Conservation (phyloP, 805 yeast genomes). For the Kluyveromyces lactis region DNA sequence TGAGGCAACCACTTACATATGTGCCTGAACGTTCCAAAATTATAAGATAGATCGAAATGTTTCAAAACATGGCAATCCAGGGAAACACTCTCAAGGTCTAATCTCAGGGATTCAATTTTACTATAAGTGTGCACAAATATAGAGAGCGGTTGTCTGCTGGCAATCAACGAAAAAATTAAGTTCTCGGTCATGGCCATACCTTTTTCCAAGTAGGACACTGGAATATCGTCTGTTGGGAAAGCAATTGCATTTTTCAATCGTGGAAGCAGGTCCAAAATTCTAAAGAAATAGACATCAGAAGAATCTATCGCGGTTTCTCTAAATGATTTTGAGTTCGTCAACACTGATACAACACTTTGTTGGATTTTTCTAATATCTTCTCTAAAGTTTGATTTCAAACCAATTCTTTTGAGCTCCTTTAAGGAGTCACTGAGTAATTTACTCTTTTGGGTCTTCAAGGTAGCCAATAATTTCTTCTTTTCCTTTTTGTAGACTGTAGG, state of each 20-base stretch:
- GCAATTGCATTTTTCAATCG: slow-evolving; percentile 60
- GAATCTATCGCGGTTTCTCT: slow-evolving; percentile 31
- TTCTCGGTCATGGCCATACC: slow-evolving; percentile 75
- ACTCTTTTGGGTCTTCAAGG: slow-evolving; percentile 74
- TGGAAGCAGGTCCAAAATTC: slow-evolving; percentile 73
- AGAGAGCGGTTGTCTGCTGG: slow-evolving; percentile 41
- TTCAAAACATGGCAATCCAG: slow-evolving; percentile 15
- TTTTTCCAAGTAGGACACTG: slow-evolving; percentile 58
- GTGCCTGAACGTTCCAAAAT: slow-evolving; percentile 9
- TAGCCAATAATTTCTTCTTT: slow-evolving; percentile 58
- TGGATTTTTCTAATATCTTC: slow-evolving; percentile 59
- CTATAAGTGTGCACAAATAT: slow-evolving; percentile 18
- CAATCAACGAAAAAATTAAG: slow-evolving; percentile 48
- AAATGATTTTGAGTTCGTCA: slow-evolving; percentile 47
- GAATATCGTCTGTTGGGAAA: slow-evolving; percentile 62
- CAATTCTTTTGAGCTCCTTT: slow-evolving; percentile 66
- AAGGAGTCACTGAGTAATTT: slow-evolving; percentile 70
- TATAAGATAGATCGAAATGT: slow-evolving; percentile 7
- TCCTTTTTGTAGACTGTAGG: slow-evolving; percentile 66
- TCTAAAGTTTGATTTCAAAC: slow-evolving; percentile 59
- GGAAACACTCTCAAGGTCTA: slow-evolving; percentile 17
- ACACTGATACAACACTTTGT: slow-evolving; percentile 50
- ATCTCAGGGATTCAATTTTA: slow-evolving; percentile 14
- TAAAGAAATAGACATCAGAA: slow-evolving; percentile 51
- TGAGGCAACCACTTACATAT: slow-evolving; percentile 29